phyloP scores from a whole-genome alignment of 2,329 filamentous ascomycete species.

The Metarhizium robertsii region DNA sequence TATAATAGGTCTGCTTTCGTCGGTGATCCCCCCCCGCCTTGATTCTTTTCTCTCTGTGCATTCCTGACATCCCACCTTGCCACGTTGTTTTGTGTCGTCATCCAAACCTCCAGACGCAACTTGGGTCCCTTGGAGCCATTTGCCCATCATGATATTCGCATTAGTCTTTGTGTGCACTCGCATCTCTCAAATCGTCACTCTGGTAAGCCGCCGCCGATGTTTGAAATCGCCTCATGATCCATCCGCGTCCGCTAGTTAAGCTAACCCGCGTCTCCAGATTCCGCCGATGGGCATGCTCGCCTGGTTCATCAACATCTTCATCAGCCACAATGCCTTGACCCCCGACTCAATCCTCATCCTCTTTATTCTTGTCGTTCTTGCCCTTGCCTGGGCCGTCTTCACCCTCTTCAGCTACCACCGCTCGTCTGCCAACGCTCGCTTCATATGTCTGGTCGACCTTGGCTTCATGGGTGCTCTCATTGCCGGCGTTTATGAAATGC shows the following conservation, averaged over 20 bases:
- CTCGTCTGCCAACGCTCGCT: slow-evolving; percentile 48
- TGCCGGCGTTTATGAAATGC: slow-evolving; percentile 49
- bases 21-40: neutral
- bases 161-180: slow-evolving; percentile 55
- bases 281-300: slow-evolving; percentile 57
- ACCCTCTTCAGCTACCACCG: slow-evolving; percentile 61
- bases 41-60: neutral
- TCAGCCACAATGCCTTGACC: slow-evolving; percentile 45
- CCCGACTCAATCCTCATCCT: slow-evolving; percentile 55
- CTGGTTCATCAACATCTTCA: slow-evolving; percentile 55
- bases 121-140: neutral
- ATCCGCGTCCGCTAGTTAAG: neutral
- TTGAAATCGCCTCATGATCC: too few relatives aligned
- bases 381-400: slow-evolving; percentile 52
- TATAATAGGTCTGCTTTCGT: neutral
- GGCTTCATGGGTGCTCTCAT: slow-evolving; percentile 56
- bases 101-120: too few relatives aligned
- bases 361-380: slow-evolving; percentile 59
- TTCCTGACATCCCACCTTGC: slow-evolving; percentile 2
- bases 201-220: slow-evolving; percentile 34
- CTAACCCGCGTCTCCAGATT: slow-evolving; percentile 33
- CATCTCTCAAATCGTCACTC: slow-evolving; percentile 51
- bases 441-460: slow-evolving; percentile 52
- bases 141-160: slow-evolving; percentile 49
- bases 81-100: neutral